Conservation (phyloP, 306 rosid genomes). For the Dryas drummondii region DNA sequence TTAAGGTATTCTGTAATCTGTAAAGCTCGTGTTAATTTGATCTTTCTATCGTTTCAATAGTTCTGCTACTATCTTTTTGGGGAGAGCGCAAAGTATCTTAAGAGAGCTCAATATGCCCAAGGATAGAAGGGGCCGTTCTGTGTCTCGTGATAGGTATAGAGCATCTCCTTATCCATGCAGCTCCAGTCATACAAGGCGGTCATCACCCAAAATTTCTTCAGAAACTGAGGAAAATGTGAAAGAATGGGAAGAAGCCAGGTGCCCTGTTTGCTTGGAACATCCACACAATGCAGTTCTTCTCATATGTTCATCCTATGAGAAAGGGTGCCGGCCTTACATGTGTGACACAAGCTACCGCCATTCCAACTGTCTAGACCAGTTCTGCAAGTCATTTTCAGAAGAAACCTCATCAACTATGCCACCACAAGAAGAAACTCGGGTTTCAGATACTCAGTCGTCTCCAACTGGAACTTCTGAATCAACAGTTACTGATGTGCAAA, state of each 20-base stretch:
- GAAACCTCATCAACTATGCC: conserved; percentile 39
- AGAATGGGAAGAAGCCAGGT: conserved; percentile 98
- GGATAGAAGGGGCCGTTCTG: conserved; percentile 87
- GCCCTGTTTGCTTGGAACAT: conserved; percentile 98
- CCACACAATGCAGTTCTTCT: conserved; percentile 98
- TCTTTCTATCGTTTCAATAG: conserved; percentile 13
- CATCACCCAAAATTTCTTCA: conserved; percentile 39
- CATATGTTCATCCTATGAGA: conserved; percentile 82
- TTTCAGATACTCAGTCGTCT: conserved; percentile 28
- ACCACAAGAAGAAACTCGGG: conserved; percentile 45
- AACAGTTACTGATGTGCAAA: conserved; percentile 37
- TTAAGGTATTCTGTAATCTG: background rate
- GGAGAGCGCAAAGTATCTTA: conserved; percentile 13
- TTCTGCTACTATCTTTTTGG: conserved; percentile 9
- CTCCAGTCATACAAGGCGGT: conserved; percentile 53
- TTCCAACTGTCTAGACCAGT: conserved; percentile 96
- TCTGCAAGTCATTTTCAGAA: conserved; percentile 75
- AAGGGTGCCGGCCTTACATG: conserved; percentile 98
- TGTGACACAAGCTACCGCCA: conserved; percentile 98
- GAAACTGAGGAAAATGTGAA: conserved; percentile 59
- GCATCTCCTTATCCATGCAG: conserved; percentile 81
- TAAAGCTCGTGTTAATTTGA: background rate
- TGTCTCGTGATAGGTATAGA: conserved; percentile 67
- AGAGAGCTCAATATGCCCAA: conserved; percentile 63
- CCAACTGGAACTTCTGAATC: conserved; percentile 23